Base-by-base conservation (phyloP, 1,284 basidiomycete species). In the Ustilago hordei region DNA sequence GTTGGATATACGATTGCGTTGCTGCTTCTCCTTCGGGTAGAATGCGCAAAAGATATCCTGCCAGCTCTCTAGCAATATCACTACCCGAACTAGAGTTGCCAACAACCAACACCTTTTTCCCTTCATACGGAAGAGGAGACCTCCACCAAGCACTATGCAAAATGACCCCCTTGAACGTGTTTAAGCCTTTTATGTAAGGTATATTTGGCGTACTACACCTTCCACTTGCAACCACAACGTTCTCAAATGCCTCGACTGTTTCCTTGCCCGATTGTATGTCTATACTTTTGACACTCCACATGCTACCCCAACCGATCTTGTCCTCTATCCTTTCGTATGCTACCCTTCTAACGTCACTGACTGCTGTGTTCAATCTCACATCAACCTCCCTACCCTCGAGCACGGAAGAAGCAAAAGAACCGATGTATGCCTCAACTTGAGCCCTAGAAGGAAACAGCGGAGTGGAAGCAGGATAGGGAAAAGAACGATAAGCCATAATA, bases 1-100 rank as follows among this genome's bases (percentile, higher is more conserved):
- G 39, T 0, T 54, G 31, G 12, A 69, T 47, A 66, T 74, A 85
- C 2, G 31, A 60, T 0, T 61, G 34, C 0, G 70, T 55, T 2
- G 69, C 69, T 3, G 62, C 15, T 38, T 65, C 47, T 0, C 73
- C 75, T 23, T 76, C 69, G 11, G 74, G 74, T 0, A 76, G 54
- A 2, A 54, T 61, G 0, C 84, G 75, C 1, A 80, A 52, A 5
- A 81, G 32, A 31, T 81, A 80, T 11, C 84, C 84, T 11, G 50
- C 55, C 0, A 90, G 78, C 62, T 89, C 88, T n/a, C 89, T 84
- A 0, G 88, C 86, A 32, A 89, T 87, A 69, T 90, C 89, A 17
- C 87, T 88, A 0, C 89, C 89, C 0, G 87, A 88, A 4, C 87
- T 87, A n/a, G 86, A 87, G 35, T 88, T 88, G 7, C 89, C 89